Base-by-base conservation (phyloP, 2,329 filamentous ascomycete genomes). In the Chaetomium olivaceum region DNA sequence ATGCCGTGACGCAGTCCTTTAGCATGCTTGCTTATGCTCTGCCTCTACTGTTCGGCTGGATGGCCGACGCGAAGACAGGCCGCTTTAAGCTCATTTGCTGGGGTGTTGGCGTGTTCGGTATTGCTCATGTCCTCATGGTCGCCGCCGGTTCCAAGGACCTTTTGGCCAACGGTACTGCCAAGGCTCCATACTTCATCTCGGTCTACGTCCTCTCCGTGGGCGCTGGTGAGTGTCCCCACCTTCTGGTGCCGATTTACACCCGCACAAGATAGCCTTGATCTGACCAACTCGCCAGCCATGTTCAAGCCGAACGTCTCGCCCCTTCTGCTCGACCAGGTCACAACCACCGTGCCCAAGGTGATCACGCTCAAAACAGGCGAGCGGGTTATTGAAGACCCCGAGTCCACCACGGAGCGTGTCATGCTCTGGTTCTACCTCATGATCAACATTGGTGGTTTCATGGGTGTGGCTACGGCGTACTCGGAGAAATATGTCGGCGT, bases 281-380 rank as follows among this genome's bases (percentile, higher is more conserved):
- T 62, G n/a, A 65, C 21, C 6, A 48, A 2, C 7, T 52, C 31
- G 25, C 14, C 54, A 69, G 71, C 78, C 67, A 80, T 81, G 77
- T 91, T 92, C 82, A 93, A 93, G 79, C 79, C 88, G 48, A 92
- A 91, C 69, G 87, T 93, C 46, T 86, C 87, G 0, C 87, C 88
- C 0, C 78, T 90, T 21, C 82, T 91, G 31, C 85, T 89, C 12
- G 89, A 91, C 69, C 88, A 91, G 72, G 84, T 89, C 72, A 82
- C 79, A 2, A 81, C 83, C 25, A 85, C 84, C 4, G 83, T 83
- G 33, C 81, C 84, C 23, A 81, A 77, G 58, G 81, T 89, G 54
- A 77, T 82, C 46, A 84, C 80, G 3, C 73, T 83, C 11, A 73
- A 73, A 51, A 83, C 77, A 3, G 89, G 89, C 21, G 86, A 90